Conservation (phyloP, 257 asterid genomes). For the Paraleonurus japonicus region DNA sequence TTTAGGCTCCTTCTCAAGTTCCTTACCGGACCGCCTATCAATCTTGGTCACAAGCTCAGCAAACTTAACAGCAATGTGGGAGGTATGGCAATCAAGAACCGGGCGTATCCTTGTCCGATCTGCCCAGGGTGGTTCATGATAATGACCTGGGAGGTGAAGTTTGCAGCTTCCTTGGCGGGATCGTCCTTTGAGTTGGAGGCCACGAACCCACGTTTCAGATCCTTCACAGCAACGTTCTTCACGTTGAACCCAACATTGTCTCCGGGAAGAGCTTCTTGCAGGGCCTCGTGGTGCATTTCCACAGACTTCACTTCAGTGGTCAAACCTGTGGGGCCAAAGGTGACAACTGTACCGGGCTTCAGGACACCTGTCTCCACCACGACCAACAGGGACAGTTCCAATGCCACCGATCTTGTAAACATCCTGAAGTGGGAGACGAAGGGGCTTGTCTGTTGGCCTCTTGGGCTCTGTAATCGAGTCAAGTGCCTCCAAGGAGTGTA, state of each 20-base stretch:
- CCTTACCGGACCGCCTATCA: slow-evolving; percentile 78
- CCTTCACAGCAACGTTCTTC: slow-evolving; percentile 77
- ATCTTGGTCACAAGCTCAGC: slow-evolving; percentile 65
- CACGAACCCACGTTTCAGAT: slow-evolving; percentile 66
- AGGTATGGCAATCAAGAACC: slow-evolving; percentile 60
- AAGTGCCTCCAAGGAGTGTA: slow-evolving; percentile 66
- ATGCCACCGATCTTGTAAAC: slow-evolving; percentile 14
- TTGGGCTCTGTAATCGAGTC: slow-evolving; percentile 32
- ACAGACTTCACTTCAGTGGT: slow-evolving; percentile 76
- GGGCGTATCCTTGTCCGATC: slow-evolving; percentile 64
- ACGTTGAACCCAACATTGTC: slow-evolving; percentile 74
- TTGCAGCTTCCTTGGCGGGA: slow-evolving; percentile 48
- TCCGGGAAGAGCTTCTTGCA: slow-evolving; percentile 69
- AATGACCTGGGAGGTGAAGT: slow-evolving; percentile 23
- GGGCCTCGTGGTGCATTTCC: slow-evolving; percentile 74
- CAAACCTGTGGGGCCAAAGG: slow-evolving; percentile 64
- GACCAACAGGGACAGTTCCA: slow-evolving; percentile 8
- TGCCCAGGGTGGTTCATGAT: slow-evolving; percentile 39
- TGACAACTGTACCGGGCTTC: slow-evolving; percentile 50
- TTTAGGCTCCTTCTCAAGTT: slow-evolving; percentile 68
- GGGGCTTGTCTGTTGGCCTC: slow-evolving; percentile 19
- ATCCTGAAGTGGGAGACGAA: slow-evolving; percentile 12
- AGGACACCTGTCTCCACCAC: slow-evolving; percentile 14
- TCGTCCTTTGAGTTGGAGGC: slow-evolving; percentile 77
- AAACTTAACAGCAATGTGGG: slow-evolving; percentile 65